Evolutionary conservation across 2,329 filamentous ascomycete genomes (phyloP).

Genomic region (Penicillium oxalicum): DNA sequence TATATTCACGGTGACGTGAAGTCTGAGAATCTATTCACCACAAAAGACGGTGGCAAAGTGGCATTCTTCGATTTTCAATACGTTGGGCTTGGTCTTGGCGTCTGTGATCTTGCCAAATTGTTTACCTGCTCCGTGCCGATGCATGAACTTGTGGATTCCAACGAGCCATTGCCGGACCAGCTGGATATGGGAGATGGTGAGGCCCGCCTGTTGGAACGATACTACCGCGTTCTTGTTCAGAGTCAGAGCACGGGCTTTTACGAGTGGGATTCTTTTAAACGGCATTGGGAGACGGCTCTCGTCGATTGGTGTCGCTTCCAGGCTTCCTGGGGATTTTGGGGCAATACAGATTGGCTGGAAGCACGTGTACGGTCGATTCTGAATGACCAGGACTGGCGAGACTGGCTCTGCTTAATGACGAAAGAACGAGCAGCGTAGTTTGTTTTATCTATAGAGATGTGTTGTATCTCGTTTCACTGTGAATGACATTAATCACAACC

Average conservation of each 20-base stretch:
- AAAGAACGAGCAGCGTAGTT: too few species aligned
- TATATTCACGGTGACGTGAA: conserved; percentile 65
- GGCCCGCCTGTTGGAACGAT: conserved; percentile 46
- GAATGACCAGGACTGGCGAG: conserved; percentile 41
- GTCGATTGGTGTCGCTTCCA: conserved; percentile 63
- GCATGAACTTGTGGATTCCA: conserved; percentile 42
- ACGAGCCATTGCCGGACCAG: conserved; percentile 29
- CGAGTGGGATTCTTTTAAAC: conserved; percentile 48
- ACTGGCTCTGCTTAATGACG: conserved; percentile 35
- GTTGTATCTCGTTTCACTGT: too few species aligned
- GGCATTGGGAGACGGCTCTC: conserved; percentile 61
- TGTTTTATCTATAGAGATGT: too few species aligned
- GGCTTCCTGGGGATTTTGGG: conserved; percentile 58
- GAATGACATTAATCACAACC: too few species aligned
- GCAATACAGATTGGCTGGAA: conserved; percentile 54
- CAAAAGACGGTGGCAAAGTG: conserved; percentile 43
- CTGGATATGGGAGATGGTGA: conserved; percentile 51
- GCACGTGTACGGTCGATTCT: conserved; percentile 49
- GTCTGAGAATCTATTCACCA: conserved; percentile 62
- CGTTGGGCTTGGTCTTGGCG: conserved; percentile 57
- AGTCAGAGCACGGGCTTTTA: conserved; percentile 37
- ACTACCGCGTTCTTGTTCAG: conserved; percentile 27
- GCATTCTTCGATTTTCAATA: conserved; percentile 69
- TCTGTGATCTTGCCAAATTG: conserved; percentile 61
- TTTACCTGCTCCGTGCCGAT: conserved; percentile 61